These are phyloP conservation scores for Coemansia sp. DNA, from an alignment of 192 early-diverging fungal species.

Conservation along the genomic window DNA sequence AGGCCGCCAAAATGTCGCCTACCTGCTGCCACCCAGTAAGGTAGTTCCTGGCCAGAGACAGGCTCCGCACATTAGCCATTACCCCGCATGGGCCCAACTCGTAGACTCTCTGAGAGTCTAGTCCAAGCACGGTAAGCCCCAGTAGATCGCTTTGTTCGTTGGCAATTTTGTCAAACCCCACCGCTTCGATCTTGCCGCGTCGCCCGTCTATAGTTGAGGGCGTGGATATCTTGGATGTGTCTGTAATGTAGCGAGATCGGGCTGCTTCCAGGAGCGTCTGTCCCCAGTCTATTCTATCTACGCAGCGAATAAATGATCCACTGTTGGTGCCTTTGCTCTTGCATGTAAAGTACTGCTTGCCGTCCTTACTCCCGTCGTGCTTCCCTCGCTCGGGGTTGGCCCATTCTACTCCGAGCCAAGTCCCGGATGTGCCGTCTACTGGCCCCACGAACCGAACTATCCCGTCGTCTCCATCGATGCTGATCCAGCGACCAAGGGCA, in stretches of 20 bases:
- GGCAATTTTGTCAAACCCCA: constrained; percentile 30
- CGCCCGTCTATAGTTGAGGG: constrained; percentile 21
- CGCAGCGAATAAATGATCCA: constrained; percentile 35
- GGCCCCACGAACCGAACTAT: constrained; percentile 50
- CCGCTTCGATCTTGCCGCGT: constrained; percentile 32
- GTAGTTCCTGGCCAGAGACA: constrained; percentile 29
- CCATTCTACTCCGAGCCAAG: constrained; percentile 57
- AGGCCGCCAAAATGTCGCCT: constrained; percentile 1
- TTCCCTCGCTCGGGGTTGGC: constrained; percentile 32
- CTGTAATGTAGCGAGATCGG: constrained; percentile 15
- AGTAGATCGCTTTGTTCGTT: constrained; percentile 13
- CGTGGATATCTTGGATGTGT: not conserved
- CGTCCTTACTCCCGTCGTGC: constrained; percentile 28
- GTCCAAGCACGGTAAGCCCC: constrained; percentile 6
- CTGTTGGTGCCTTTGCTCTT: not conserved
- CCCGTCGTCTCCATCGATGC: constrained; percentile 29
- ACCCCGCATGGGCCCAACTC: not conserved
- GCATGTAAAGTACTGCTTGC: not conserved
- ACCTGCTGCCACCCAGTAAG: constrained; percentile 21
- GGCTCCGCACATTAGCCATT: not conserved
- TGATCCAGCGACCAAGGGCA: constrained; percentile 33
- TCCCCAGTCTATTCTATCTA: constrained; percentile 35
- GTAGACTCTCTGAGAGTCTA: constrained; percentile 14
- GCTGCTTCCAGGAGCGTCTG: constrained; percentile 25
- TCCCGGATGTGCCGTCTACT: constrained; percentile 22